Base-by-base conservation (phyloP, 805 yeast genomes). In the Saturnispora silvae region DNA sequence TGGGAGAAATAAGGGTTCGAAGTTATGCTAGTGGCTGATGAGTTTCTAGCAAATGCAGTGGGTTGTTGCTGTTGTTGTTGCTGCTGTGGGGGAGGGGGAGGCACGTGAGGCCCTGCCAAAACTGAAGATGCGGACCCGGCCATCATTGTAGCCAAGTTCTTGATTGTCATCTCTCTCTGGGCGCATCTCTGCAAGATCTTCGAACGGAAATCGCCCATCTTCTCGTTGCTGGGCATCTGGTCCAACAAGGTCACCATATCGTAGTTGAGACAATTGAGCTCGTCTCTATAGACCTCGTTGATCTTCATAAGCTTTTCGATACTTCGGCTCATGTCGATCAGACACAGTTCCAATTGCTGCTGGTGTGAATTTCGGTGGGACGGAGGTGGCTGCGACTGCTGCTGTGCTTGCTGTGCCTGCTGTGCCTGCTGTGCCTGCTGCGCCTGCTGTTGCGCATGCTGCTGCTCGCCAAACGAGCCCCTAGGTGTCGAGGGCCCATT, bases 161-260 rank as follows among this genome's bases (percentile, higher is more conserved):
- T 54, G 9, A 54, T 28, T 5, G 50, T 41, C 58, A 55, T 50
- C 42, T 57, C 61, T 33, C 60, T 45, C 14, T 49, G 29, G 1
- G 64, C 61, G 10, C 56, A 53, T 20, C 61, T 45, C 42, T 52
- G 56, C 30, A 53, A 43, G 10, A 53, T 54, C 34, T 48, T 53
- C 17, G 47, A 46, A 35, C 39, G 53, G 23, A 57, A 47, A 33
- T 45, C 47, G 6, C 51, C 55, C 6, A 62, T 38, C 26, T 37
- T 37, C 20, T 31, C 40, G 20, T 37, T 31, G 17, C 56, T 61
- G 32, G 51, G 57, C 16, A 58, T 25, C 13, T 56, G 43, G 38
- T 75, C 81, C 9, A 76, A 46, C 7, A 76, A 41, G 27, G 64
- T 64, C 3, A 75, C 67, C 55, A 72, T 60, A 45, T 77, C 84